Evolutionary conservation across 306 rosid genomes (phyloP).

Genomic region (Vicia sativa): DNA sequence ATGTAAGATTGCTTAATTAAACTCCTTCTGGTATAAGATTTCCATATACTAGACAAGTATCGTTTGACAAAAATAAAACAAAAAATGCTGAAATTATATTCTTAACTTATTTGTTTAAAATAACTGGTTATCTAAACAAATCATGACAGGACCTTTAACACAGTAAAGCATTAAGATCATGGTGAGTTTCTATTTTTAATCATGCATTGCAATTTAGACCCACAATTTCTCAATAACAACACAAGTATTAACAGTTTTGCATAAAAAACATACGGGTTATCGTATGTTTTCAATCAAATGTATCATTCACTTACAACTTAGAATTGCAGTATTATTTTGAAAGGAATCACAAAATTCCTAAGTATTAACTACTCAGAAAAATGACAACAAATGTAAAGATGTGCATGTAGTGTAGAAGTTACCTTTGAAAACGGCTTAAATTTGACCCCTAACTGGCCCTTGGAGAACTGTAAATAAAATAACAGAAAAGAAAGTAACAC

Average conservation of each 20-base stretch:
- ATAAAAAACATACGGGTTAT: conserved; percentile 1
- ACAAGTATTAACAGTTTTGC: conserved; percentile 19
- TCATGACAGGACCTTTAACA: conserved; percentile 23
- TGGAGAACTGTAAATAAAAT: conserved; percentile 70
- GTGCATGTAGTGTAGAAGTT: conserved; percentile 36
- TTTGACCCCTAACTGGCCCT: conserved; percentile 76
- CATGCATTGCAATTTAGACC: conserved; percentile 4
- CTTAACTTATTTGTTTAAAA: conserved; percentile 10
- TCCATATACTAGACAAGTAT: conserved; percentile 21
- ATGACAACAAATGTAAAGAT: conserved; percentile 27
- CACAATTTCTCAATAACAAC: not conserved
- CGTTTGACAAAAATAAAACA: conserved; percentile 20
- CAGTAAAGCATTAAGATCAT: conserved; percentile 21
- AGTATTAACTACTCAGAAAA: conserved; percentile 19
- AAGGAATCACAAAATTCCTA: conserved; percentile 22
- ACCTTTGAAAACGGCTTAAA: conserved; percentile 97
- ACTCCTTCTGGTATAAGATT: conserved; percentile 17
- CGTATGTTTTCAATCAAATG: conserved; percentile 23
- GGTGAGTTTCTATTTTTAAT: conserved; percentile 1
- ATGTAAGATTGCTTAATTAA: conserved; percentile 5
- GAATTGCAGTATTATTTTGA: conserved; percentile 7
- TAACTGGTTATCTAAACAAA: conserved; percentile 1
- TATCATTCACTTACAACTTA: conserved; percentile 21
- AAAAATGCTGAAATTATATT: conserved; percentile 24
- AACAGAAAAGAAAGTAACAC: conserved; percentile 20